Evolutionary conservation across 2,329 filamentous ascomycete species (phyloP).

Genomic region (Aureobasidium sp.): DNA sequence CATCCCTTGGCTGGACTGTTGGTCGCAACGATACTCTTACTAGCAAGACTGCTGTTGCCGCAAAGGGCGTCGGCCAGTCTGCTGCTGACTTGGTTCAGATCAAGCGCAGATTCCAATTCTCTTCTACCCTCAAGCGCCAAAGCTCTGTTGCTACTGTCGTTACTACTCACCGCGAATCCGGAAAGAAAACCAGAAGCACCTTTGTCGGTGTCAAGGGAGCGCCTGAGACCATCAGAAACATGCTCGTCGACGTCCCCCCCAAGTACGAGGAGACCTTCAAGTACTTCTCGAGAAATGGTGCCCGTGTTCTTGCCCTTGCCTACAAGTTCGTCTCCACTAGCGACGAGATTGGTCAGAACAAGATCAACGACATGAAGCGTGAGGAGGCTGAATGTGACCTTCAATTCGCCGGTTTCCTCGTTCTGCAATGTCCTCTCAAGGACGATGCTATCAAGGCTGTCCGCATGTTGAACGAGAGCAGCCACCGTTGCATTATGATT

Average conservation of each 20-base stretch:
- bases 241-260: constrained; percentile 71
- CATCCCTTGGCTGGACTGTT: constrained; percentile 85
- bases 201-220: constrained; percentile 96
- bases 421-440: constrained; percentile 91
- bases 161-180: constrained; percentile 60
- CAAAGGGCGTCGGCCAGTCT: constrained; percentile 34
- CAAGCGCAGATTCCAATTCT: constrained; percentile 96
- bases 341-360: constrained; percentile 69
- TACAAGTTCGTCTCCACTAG: constrained; percentile 86
- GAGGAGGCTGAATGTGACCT: constrained; percentile 82
- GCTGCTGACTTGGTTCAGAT: constrained; percentile 75
- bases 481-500: constrained; percentile 97
- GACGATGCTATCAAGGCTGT: constrained; percentile 91
- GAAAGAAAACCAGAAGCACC: constrained; percentile 70
- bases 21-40: constrained; percentile 78
- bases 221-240: constrained; percentile 91
- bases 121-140: constrained; percentile 89
- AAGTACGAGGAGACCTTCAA: constrained; percentile 98
- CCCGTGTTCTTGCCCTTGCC: constrained; percentile 83
- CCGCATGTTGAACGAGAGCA: constrained; percentile 96
- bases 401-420: constrained; percentile 87
- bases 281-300: constrained; percentile 92
- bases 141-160: constrained; percentile 84
- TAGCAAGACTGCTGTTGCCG: constrained; percentile 48
- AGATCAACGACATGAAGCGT: constrained; percentile 88